phyloP scores from a whole-genome alignment of 441 rosid genomes.

The Pelargonium cotyledonis region DNA sequence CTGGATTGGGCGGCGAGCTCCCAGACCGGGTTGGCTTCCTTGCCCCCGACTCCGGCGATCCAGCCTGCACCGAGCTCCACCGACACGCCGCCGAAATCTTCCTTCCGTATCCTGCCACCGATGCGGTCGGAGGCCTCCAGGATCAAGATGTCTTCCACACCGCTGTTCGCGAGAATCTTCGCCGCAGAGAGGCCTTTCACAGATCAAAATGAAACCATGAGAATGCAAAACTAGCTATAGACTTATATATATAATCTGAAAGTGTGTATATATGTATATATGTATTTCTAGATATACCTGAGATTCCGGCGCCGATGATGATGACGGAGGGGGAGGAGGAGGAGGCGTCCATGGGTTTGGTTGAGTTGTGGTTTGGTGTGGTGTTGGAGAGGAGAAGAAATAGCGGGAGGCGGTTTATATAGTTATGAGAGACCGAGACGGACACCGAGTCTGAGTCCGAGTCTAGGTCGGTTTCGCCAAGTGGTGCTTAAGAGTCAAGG shows the following conservation, averaged over 20 bases:
- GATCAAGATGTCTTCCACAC: conserved; percentile 65
- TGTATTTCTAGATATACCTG: conserved; percentile 46
- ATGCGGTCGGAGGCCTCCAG: conserved; percentile 87
- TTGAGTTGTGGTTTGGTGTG: not conserved
- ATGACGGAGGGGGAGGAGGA: conserved; percentile 50
- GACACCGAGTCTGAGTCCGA: too few relatives aligned
- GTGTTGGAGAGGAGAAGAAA: not conserved
- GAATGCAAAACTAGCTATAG: too few relatives aligned
- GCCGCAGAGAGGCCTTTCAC: conserved; percentile 86
- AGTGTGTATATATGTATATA: not conserved
- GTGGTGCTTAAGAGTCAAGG: too few relatives aligned
- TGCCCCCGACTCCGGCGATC: conserved; percentile 97
- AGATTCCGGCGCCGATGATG: conserved; percentile 88
- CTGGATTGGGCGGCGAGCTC: conserved; percentile 54
- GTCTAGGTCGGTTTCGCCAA: too few relatives aligned
- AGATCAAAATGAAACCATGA: not conserved
- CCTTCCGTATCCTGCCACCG: conserved; percentile 82
- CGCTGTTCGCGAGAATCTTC: conserved; percentile 66
- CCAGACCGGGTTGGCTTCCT: conserved; percentile 80
- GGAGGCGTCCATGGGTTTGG: not conserved
- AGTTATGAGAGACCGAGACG: not conserved
- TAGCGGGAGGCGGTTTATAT: conserved; percentile 1
- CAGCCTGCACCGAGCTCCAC: conserved; percentile 98
- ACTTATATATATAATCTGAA: too few relatives aligned
- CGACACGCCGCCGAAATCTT: conserved; percentile 70